Conservation (phyloP, 2,329 filamentous ascomycete genomes). For the Monosporascus cannonballus region DNA sequence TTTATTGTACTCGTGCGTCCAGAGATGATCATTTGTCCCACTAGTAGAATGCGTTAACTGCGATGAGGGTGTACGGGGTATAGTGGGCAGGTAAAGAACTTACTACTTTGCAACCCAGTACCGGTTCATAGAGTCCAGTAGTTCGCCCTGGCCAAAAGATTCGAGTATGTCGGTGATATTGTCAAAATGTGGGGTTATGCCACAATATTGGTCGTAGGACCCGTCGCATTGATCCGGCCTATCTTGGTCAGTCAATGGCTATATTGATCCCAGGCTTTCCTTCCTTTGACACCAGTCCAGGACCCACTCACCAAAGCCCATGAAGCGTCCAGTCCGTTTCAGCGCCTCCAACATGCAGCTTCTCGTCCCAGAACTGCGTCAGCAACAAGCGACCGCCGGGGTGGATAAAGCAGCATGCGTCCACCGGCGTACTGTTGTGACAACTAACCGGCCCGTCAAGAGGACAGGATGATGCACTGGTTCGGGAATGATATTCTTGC, state of each 20-base stretch:
- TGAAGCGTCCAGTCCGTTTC: conserved; percentile 40
- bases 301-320: conserved; percentile 33
- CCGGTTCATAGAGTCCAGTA: conserved; percentile 34
- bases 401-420: conserved; percentile 37
- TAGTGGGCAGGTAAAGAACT: conserved; percentile 11
- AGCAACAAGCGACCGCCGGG: conserved; percentile 35
- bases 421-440: conserved; percentile 29
- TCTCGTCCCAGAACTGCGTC: conserved; percentile 38
- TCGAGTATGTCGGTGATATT: conserved; percentile 37
- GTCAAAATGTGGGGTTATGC: conserved; percentile 34
- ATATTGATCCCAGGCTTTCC: not conserved
- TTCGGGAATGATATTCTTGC: conserved; percentile 30
- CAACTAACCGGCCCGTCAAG: conserved; percentile 36
- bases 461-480: conserved; percentile 32
- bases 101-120: conserved; percentile 37
- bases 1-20: conserved; percentile 67
- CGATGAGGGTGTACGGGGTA: not conserved
- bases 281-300: not conserved
- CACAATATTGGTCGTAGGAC: conserved; percentile 36
- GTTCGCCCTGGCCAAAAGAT: conserved; percentile 31
- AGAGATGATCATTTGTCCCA: conserved; percentile 42
- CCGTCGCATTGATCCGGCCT: conserved; percentile 41
- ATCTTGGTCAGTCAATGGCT: not conserved
- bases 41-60: conserved; percentile 10
- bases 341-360: conserved; percentile 32